Conservation (phyloP, 306 rosid genomes). For the Calophaca sinica region DNA sequence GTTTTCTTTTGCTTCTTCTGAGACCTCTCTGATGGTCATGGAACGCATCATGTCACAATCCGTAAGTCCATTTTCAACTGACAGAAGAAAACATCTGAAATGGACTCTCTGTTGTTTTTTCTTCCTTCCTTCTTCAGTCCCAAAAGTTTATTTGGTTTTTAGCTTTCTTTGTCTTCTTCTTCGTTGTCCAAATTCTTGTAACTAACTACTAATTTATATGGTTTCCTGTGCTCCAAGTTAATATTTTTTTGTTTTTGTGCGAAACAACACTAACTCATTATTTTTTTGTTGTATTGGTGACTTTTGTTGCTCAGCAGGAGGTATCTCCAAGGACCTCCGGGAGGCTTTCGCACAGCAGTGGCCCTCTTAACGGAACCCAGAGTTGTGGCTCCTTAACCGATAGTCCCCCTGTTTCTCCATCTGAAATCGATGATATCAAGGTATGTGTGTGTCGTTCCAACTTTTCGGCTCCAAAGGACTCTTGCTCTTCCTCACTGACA, state of each 20-base stretch:
- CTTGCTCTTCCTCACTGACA: not conserved
- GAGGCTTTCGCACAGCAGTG: constrained; percentile 90
- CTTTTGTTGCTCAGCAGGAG: constrained; percentile 62
- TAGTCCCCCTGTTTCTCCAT: constrained; percentile 92
- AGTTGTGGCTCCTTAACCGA: constrained; percentile 82
- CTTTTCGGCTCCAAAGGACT: not conserved
- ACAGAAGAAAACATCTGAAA: no score
- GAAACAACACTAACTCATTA: not conserved
- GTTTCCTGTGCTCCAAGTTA: no score
- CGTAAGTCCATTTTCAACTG: constrained; percentile 50
- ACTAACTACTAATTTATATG: no score
- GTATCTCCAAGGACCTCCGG: constrained; percentile 94
- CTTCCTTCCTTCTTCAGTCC: constrained; percentile 7
- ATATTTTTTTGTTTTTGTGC: no score
- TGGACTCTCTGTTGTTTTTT: no score
- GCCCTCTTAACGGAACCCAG: constrained; percentile 81
- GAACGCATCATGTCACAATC: constrained; percentile 95
- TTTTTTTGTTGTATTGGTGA: not conserved
- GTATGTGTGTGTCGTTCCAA: constrained; percentile 40
- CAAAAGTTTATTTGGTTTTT: constrained; percentile 38
- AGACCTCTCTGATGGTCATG: constrained; percentile 92
- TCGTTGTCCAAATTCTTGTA: no score
- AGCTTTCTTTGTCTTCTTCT: constrained; percentile 45
- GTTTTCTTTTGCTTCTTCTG: constrained; percentile 81
- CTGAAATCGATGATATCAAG: constrained; percentile 88